A percentile compares a stretch with the other conserved stretches of the same genome.
Evolutionary conservation across 441 rosid genomes (phyloP).

Genomic region (Gossypium aridum): DNA sequence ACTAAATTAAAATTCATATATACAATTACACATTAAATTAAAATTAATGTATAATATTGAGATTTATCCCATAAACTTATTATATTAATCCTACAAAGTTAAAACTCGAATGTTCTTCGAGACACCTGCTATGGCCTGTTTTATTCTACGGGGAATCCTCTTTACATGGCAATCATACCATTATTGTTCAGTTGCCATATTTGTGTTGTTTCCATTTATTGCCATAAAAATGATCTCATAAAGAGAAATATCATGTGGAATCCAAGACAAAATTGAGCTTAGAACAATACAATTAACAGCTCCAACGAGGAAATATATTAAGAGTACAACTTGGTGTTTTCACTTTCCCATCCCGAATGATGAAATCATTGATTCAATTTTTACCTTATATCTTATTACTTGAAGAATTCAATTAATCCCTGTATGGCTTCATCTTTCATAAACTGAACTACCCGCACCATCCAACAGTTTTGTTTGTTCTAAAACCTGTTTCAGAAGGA

Average conservation of each 20-base stretch:
- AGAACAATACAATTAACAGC: neutral
- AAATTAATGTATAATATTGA: too few species aligned
- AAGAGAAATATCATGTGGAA: too few species aligned
- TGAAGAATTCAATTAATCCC: neutral
- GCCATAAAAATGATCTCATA: too few species aligned
- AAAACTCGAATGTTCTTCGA: neutral
- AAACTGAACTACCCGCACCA: slow-evolving; percentile 50
- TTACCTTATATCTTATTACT: neutral
- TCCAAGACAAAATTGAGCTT: neutral
- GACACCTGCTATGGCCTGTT: neutral
- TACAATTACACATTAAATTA: too few species aligned
- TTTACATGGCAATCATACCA: neutral
- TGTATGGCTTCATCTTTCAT: neutral
- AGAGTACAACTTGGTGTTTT: neutral
- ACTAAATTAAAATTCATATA: too few species aligned
- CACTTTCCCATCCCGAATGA: neutral
- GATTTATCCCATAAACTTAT: too few species aligned
- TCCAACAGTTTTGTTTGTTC: slow-evolving; percentile 70
- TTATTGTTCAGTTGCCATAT: too few species aligned
- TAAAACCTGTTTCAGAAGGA: slow-evolving; percentile 46
- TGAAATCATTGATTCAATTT: neutral
- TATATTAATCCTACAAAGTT: neutral
- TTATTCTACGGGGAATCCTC: neutral
- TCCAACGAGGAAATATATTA: neutral
- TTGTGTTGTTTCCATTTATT: too few species aligned